A percentile compares a stretch with the other conserved stretches of the same genome.
phyloP scores from a whole-genome alignment of 768 basidiomycete genomes.

The Dentipellis sp. region DNA sequence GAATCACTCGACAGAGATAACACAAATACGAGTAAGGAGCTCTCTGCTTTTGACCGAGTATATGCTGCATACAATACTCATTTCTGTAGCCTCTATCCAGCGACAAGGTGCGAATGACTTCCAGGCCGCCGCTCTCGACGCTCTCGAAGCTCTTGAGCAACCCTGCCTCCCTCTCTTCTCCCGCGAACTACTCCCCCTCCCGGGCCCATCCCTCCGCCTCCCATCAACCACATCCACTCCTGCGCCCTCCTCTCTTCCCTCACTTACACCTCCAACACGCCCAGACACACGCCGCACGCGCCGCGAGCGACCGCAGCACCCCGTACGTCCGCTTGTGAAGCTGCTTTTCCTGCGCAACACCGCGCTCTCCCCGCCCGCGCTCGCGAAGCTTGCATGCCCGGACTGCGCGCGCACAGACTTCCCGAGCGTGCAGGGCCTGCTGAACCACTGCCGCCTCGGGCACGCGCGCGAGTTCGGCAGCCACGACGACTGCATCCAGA shows the following conservation, averaged over 20 bases:
- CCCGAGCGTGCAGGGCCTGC: constrained; percentile 40
- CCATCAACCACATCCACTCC: constrained; percentile 18
- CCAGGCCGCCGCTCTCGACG: constrained; percentile 32
- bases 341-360: constrained; percentile 31
- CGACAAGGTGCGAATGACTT: constrained; percentile 17
- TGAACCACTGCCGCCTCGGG: constrained; percentile 43
- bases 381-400: constrained; percentile 32
- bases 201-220: constrained; percentile 8
- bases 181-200: constrained; percentile 19
- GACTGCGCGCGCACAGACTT: constrained; percentile 38
- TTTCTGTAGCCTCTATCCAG: background rate
- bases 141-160: constrained; percentile 31
- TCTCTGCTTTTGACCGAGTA: background rate
- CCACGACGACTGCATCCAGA: constrained; percentile 42
- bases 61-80: background rate
- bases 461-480: constrained; percentile 39
- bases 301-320: constrained; percentile 6
- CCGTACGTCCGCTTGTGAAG: constrained; percentile 20
- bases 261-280: constrained; percentile 2
- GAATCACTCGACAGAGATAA: constrained; percentile 21
- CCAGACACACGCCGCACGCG: constrained; percentile 14
- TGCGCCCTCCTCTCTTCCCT: constrained; percentile 19
- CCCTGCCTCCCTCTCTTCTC: constrained; percentile 30
- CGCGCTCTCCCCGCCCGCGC: constrained; percentile 20
- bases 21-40: background rate